Evolutionary conservation across 805 yeast genomes (phyloP).

Genomic region (Kodamaea nitidulidarum): DNA sequence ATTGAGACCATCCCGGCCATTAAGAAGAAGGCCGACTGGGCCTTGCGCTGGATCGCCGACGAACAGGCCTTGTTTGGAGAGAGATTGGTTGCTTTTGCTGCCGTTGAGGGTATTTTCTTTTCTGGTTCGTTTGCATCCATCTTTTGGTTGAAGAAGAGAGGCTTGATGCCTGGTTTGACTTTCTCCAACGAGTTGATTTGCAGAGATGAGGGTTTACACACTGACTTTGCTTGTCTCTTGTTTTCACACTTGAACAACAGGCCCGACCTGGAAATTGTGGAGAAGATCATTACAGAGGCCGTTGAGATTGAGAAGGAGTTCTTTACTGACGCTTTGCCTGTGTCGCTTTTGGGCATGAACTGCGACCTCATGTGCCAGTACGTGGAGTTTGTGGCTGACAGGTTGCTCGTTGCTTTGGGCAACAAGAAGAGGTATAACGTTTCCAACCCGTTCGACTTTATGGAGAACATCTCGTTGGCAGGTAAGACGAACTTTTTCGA

Average conservation of each 20-base stretch:
- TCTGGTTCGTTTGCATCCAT: slow-evolving; percentile 97
- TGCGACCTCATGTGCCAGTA: slow-evolving; percentile 91
- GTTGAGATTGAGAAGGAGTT: slow-evolving; percentile 91
- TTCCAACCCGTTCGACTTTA: slow-evolving; percentile 93
- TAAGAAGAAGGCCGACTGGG: slow-evolving; percentile 98
- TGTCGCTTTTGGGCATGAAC: slow-evolving; percentile 92
- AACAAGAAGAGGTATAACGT: slow-evolving; percentile 84
- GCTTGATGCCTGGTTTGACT: slow-evolving; percentile 97
- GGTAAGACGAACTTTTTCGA: slow-evolving; percentile 99
- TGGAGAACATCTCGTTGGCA: slow-evolving; percentile 97
- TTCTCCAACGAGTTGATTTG: slow-evolving; percentile 96
- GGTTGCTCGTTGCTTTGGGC: slow-evolving; percentile 87
- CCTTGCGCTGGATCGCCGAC: slow-evolving; percentile 93
- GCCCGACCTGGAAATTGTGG: slow-evolving; percentile 75
- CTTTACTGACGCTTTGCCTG: slow-evolving; percentile 93
- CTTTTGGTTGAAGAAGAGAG: slow-evolving; percentile 98
- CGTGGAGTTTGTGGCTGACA: slow-evolving; percentile 96
- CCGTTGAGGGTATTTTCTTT: slow-evolving; percentile 98
- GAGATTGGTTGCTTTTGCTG: slow-evolving; percentile 96
- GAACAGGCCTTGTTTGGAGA: slow-evolving; percentile 86
- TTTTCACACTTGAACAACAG: slow-evolving; percentile 90
- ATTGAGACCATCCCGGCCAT: slow-evolving; percentile 95
- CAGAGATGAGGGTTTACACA: slow-evolving; percentile 98
- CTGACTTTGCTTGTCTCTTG: slow-evolving; percentile 95
- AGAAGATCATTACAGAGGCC: slow-evolving; percentile 89